These are phyloP conservation scores for Crucibulum laeve DNA, from an alignment of 768 basidiomycete species.

Conservation along the genomic window DNA sequence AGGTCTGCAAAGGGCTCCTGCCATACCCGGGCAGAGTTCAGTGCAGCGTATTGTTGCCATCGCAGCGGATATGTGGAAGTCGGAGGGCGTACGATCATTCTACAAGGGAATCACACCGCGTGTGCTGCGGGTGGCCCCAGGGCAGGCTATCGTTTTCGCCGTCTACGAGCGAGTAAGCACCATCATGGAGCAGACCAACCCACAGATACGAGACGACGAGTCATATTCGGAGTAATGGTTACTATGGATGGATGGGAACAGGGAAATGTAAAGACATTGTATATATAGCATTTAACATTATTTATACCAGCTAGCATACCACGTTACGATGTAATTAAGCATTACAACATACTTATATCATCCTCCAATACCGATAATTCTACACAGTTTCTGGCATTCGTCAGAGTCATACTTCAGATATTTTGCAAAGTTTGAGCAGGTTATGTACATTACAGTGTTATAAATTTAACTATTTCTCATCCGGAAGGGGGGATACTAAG, in stretches of 20 bases:
- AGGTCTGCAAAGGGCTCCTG: conserved; percentile 85
- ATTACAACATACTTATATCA: no score
- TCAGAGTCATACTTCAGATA: no score
- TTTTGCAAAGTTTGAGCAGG: no score
- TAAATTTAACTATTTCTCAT: no score
- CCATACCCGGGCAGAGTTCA: conserved; percentile 69
- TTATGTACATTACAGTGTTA: no score
- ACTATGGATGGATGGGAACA: background rate
- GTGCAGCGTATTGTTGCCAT: conserved; percentile 77
- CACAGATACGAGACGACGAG: conserved; percentile 53
- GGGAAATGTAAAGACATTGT: background rate
- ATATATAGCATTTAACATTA: background rate
- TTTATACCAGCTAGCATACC: no score
- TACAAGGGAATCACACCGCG: conserved; percentile 99
- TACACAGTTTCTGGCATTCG: no score
- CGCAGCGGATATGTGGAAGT: conserved; percentile 85
- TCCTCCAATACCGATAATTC: no score
- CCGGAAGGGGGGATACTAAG: no score
- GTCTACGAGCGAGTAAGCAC: conserved; percentile 89
- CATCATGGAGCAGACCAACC: conserved; percentile 65
- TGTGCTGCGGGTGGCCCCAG: conserved; percentile 93
- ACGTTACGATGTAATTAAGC: no score
- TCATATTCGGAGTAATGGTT: conserved; percentile 64
- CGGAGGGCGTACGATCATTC: conserved; percentile 86
- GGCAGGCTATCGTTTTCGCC: conserved; percentile 95